These are phyloP conservation scores for Saturnispora quitensis DNA, from an alignment of 805 yeast species.

Conservation along the genomic window DNA sequence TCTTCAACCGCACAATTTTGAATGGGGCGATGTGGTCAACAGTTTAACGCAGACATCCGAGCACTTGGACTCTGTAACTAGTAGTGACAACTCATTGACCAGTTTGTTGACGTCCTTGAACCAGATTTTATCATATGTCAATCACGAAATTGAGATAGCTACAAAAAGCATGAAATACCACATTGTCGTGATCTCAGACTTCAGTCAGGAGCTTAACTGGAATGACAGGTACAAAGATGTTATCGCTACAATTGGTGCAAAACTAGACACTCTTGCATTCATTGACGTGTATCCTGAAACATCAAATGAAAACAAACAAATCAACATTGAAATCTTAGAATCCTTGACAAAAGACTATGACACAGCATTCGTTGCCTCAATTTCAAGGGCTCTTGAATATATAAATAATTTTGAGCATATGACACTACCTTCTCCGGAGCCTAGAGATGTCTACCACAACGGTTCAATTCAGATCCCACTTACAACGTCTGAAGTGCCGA, in stretches of 20 bases:
- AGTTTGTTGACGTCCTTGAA: background rate
- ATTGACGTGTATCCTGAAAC: background rate
- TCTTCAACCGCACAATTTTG: background rate
- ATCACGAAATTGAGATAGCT: constrained; percentile 2
- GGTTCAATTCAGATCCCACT: constrained; percentile 4
- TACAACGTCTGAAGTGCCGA: background rate
- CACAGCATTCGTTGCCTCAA: background rate
- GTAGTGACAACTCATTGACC: background rate
- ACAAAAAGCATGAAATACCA: background rate
- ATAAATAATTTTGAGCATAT: constrained; percentile 1
- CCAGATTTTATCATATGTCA: background rate
- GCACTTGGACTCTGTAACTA: background rate
- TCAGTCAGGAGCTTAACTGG: background rate
- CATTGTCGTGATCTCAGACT: constrained; percentile 2
- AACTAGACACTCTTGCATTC: background rate
- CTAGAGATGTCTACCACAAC: constrained; percentile 10
- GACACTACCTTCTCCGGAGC: constrained; percentile 9
- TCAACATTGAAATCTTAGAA: background rate
- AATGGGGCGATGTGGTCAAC: constrained; percentile 1
- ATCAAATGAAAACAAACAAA: background rate
- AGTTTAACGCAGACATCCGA: constrained; percentile 1
- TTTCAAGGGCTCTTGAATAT: background rate
- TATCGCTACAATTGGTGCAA: background rate
- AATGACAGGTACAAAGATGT: background rate
- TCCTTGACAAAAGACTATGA: background rate